Conservation (phyloP, 441 rosid genomes). For the Erodium trifolium region DNA sequence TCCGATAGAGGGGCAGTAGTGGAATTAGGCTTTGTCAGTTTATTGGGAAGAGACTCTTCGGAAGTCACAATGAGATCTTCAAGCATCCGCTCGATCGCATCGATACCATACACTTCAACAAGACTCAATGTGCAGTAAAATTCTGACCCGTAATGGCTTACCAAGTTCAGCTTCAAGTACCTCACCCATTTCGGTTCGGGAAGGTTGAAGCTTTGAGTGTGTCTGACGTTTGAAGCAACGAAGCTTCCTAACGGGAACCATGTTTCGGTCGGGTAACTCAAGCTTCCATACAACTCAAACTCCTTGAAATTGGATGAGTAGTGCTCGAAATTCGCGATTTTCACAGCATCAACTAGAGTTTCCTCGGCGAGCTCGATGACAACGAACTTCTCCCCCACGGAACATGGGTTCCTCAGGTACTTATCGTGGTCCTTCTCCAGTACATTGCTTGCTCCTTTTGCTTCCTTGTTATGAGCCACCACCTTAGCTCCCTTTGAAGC, state of each 20-base stretch:
- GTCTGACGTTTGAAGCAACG: conserved; percentile 71
- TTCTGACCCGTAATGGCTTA: conserved; percentile 77
- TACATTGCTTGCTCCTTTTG: conserved; percentile 79
- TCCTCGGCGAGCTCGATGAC: conserved; percentile 86
- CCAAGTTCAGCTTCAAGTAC: conserved; percentile 61
- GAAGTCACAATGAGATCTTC: conserved; percentile 61
- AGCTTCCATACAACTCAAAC: conserved; percentile 69
- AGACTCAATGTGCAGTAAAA: conserved; percentile 84
- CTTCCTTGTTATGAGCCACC: conserved; percentile 73
- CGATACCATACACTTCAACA: conserved; percentile 80
- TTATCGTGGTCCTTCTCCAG: conserved; percentile 76
- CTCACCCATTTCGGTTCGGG: conserved; percentile 73
- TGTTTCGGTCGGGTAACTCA: conserved; percentile 62
- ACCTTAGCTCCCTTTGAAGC: conserved; percentile 87
- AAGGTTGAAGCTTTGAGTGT: conserved; percentile 55
- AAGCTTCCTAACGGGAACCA: conserved; percentile 78
- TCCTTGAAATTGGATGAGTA: conserved; percentile 78
- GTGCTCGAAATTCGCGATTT: conserved; percentile 85
- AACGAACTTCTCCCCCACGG: conserved; percentile 75
- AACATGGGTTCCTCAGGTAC: conserved; percentile 89
- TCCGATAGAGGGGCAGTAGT: conserved; percentile 13
- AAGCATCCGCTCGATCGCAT: conserved; percentile 82
- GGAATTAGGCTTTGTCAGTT: conserved; percentile 17
- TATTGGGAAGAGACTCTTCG: conserved; percentile 25
- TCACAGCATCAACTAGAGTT: conserved; percentile 73